These are phyloP conservation scores for Chloroidium sp. DNA, from an alignment of 163 green algal genomes.

Conservation along the genomic window DNA sequence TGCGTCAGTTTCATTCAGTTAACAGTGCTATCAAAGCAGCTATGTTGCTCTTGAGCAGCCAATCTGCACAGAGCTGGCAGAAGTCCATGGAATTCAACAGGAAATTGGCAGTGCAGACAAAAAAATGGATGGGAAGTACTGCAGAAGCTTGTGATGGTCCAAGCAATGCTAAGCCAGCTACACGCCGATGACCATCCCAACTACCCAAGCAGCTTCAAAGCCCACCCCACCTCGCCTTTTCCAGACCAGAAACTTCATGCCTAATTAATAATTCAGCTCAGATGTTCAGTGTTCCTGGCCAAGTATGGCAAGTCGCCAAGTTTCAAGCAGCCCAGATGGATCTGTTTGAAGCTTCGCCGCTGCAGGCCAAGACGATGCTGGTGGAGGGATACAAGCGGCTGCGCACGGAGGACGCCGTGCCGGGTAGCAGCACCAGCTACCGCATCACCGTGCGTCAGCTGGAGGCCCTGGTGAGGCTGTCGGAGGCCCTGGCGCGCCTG, in stretches of 20 bases:
- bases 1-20: background rate
- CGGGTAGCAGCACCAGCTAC: conserved; percentile 54
- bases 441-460: conserved; percentile 92
- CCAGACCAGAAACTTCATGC: too few relatives aligned
- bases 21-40: background rate
- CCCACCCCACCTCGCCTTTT: too few relatives aligned
- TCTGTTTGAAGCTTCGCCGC: conserved; percentile 3
- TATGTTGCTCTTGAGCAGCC: too few relatives aligned
- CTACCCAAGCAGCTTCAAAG: too few relatives aligned
- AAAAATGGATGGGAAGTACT: too few relatives aligned
- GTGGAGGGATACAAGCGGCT: conserved; percentile 32
- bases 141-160: too few relatives aligned
- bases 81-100: too few relatives aligned
- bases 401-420: conserved; percentile 26
- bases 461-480: conserved; percentile 90
- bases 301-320: background rate
- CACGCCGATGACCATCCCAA: too few relatives aligned
- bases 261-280: too few relatives aligned
- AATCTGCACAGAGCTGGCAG: too few relatives aligned
- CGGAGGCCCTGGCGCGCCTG: conserved; percentile 90
- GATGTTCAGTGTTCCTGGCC: background rate
- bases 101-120: too few relatives aligned
- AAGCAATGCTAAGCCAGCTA: too few relatives aligned
- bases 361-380: conserved; percentile 16
- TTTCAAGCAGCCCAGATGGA: background rate